Conservation (phyloP, 371 early-diverging fungal species). For the Blyttiomyces sp. region DNA sequence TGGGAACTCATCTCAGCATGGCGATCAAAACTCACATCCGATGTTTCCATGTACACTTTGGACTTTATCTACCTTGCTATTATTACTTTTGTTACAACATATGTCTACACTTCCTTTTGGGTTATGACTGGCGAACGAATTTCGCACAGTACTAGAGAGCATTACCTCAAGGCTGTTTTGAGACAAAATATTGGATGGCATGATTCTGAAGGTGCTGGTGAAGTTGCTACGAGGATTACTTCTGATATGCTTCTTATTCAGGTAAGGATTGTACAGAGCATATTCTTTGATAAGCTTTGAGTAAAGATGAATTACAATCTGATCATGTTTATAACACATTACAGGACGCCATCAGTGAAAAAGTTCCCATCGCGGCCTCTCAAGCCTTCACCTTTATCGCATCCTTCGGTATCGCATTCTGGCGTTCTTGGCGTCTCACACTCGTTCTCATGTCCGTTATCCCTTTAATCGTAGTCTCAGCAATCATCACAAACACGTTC, state of each 20-base stretch:
- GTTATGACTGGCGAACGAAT: constrained; percentile 25
- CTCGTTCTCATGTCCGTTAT: constrained; percentile 23
- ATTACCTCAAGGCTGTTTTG: constrained; percentile 46
- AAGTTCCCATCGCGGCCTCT: constrained; percentile 17
- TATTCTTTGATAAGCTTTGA: too few relatives aligned
- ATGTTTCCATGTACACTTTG: constrained; percentile 4
- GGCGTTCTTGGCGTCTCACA: constrained; percentile 20
- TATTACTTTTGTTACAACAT: constrained; percentile 9
- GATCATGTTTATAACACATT: too few relatives aligned
- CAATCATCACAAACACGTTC: constrained; percentile 16
- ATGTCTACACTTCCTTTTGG: constrained; percentile 23
- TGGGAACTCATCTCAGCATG: background rate
- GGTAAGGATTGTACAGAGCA: too few relatives aligned
- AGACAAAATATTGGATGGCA: constrained; percentile 91
- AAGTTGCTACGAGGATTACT: constrained; percentile 61
- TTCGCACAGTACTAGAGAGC: constrained; percentile 30
- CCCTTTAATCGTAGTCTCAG: constrained; percentile 30
- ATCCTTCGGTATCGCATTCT: constrained; percentile 28
- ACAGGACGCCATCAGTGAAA: constrained; percentile 29
- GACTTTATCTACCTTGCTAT: constrained; percentile 5
- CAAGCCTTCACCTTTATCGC: constrained; percentile 23
- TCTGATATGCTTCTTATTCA: constrained; percentile 48
- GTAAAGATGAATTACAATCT: too few relatives aligned
- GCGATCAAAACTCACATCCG: constrained; percentile 2
- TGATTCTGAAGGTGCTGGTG: constrained; percentile 63